These are phyloP conservation scores for Diplodia scrobiculata DNA, from an alignment of 2,329 filamentous ascomycete genomes.

Conservation along the genomic window DNA sequence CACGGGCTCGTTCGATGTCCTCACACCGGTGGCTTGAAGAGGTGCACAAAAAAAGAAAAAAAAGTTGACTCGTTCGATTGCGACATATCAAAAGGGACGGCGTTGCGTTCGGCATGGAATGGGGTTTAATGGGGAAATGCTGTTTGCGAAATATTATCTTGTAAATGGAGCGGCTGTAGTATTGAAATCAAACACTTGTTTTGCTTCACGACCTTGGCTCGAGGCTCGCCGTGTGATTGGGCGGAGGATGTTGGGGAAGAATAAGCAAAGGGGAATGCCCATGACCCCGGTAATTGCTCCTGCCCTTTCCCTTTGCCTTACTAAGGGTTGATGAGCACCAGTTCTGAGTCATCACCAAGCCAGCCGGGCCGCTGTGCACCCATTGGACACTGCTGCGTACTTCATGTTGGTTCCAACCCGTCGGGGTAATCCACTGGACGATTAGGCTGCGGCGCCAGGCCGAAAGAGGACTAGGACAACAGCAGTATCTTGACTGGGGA, in stretches of 20 bases:
- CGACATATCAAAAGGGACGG: not conserved
- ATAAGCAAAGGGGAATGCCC: not conserved
- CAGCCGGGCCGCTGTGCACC: not conserved
- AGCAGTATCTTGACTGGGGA: not conserved
- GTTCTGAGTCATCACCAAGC: not conserved
- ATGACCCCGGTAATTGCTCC: not conserved
- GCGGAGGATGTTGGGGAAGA: not conserved
- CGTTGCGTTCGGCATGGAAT: not conserved
- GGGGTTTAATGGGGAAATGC: not conserved
- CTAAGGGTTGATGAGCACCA: not conserved
- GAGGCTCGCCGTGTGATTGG: not conserved
- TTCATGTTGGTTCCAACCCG: not conserved
- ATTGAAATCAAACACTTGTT: not conserved
- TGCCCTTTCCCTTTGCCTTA: not conserved
- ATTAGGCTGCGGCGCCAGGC: not conserved
- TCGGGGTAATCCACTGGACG: not conserved
- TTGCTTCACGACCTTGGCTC: not conserved
- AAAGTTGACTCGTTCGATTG: not conserved
- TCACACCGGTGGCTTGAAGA: slow-evolving; percentile 46
- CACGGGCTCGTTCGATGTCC: slow-evolving; percentile 88
- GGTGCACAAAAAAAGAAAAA: not conserved
- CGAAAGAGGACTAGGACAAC: not conserved
- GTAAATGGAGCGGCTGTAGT: not conserved
- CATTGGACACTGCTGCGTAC: not conserved
- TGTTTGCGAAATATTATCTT: not conserved